These are phyloP conservation scores for Haematococcus sp. DNA, from an alignment of 139 green algal genomes.

Conservation along the genomic window DNA sequence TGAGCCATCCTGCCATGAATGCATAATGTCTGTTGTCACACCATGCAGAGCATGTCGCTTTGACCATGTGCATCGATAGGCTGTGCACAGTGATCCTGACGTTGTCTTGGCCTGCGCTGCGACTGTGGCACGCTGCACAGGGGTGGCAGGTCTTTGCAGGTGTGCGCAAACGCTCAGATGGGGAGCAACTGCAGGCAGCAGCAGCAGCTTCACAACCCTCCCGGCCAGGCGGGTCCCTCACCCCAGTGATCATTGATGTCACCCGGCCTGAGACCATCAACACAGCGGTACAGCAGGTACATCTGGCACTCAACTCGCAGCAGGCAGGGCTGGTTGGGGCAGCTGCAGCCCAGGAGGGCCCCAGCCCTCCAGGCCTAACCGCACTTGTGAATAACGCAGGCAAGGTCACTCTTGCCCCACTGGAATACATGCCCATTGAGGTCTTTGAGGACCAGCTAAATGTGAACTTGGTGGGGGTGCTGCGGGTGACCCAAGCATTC, in stretches of 20 bases:
- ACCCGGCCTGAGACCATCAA: neutral
- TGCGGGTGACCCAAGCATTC: constrained; percentile 34
- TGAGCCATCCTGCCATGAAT: no score
- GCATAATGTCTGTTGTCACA: neutral
- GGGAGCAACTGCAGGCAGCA: neutral
- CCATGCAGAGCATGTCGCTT: neutral
- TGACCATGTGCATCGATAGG: no score
- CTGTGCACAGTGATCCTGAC: no score
- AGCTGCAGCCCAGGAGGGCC: neutral
- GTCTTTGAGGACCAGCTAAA: constrained; percentile 7
- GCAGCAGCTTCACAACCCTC: neutral
- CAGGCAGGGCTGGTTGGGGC: neutral
- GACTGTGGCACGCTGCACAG: no score
- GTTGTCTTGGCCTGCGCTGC: no score
- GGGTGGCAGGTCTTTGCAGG: constrained; percentile 31
- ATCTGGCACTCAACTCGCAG: neutral
- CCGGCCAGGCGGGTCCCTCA: neutral
- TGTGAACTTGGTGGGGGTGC: constrained; percentile 29
- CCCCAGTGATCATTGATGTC: constrained; percentile 21
- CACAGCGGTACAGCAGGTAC: constrained; percentile 8
- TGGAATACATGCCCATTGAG: constrained; percentile 14
- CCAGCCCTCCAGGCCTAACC: neutral
- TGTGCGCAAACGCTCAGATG: constrained; percentile 14
- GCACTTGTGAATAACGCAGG: constrained; percentile 31
- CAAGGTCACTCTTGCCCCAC: constrained; percentile 11